Percentiles rank a stretch among this genome's conserved stretches.
Conservation (phyloP, 108 stramenopile genomes). For the Aurantiochytrium sp. region DNA sequence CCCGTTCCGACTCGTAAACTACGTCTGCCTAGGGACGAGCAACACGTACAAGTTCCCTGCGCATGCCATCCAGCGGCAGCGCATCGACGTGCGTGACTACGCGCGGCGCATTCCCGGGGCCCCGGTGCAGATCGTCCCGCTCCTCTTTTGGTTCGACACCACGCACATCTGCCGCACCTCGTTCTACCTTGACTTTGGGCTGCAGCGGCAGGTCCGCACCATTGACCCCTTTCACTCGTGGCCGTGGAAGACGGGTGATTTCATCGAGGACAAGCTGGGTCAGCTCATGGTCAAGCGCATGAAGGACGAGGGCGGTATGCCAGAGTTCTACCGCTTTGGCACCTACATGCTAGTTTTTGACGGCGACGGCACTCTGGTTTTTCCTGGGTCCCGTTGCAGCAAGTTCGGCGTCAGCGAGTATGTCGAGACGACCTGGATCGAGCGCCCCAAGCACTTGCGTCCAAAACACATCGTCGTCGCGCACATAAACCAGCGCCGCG, state of each 20-base stretch:
- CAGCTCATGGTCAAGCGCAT: not conserved
- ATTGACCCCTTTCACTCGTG: not conserved
- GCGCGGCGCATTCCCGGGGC: not conserved
- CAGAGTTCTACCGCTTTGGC: not conserved
- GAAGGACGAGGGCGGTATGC: not conserved
- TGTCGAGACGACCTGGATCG: not conserved
- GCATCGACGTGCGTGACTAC: slow-evolving; percentile 12
- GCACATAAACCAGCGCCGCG: not conserved
- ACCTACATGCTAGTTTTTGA: not conserved
- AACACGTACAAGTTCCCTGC: not conserved
- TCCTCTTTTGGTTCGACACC: slow-evolving; percentile 12
- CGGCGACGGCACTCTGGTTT: not conserved
- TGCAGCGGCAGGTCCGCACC: not conserved
- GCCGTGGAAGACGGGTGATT: slow-evolving; percentile 9
- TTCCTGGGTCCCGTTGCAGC: not conserved
- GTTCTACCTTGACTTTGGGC: not conserved
- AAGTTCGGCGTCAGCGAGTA: not conserved
- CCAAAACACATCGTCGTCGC: not conserved
- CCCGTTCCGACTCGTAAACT: not conserved
- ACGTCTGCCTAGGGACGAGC: not conserved
- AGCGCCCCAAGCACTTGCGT: not conserved
- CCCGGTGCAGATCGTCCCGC: not conserved
- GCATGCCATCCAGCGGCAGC: not conserved
- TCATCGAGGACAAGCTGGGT: slow-evolving; percentile 25
- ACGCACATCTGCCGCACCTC: not conserved